phyloP scores from a whole-genome alignment of 352 stramenopile genomes.

The Pythium biforme region DNA sequence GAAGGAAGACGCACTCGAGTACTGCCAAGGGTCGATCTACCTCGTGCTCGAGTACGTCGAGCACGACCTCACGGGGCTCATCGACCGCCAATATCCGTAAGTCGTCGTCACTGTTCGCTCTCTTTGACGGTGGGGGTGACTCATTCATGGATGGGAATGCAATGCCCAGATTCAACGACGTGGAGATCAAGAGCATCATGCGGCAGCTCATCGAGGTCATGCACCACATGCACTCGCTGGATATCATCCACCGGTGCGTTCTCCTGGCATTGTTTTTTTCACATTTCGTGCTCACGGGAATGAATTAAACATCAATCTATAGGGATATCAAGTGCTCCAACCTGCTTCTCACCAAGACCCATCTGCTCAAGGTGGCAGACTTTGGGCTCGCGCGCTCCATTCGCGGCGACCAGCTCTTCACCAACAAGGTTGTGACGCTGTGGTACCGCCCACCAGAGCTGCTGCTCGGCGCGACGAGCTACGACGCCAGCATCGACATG shows the following conservation, averaged over 20 bases:
- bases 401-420: slow-evolving; percentile 85
- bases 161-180: slow-evolving; percentile 64
- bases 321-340: slow-evolving; percentile 93
- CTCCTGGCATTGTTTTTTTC: background rate
- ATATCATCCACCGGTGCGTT: slow-evolving; percentile 82
- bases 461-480: slow-evolving; percentile 91
- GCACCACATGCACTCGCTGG: slow-evolving; percentile 85
- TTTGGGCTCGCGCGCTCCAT: slow-evolving; percentile 86
- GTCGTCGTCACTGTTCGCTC: slow-evolving; percentile 4
- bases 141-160: too few relatives aligned
- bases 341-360: slow-evolving; percentile 70
- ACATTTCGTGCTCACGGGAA: background rate
- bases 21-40: slow-evolving; percentile 87
- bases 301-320: too few relatives aligned
- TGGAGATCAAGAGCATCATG: slow-evolving; percentile 88
- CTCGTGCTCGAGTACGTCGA: slow-evolving; percentile 89
- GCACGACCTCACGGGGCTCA: slow-evolving; percentile 85
- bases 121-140: background rate
- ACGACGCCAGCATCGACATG: slow-evolving; percentile 93
- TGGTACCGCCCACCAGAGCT: slow-evolving; percentile 96
- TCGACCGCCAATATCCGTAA: slow-evolving; percentile 83
- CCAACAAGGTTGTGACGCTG: slow-evolving; percentile 96
- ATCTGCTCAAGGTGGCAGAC: slow-evolving; percentile 84
- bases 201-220: slow-evolving; percentile 85
- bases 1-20: slow-evolving; percentile 82